Conservation (phyloP, 2,329 filamentous ascomycete species). For the Botrytis medusae region DNA sequence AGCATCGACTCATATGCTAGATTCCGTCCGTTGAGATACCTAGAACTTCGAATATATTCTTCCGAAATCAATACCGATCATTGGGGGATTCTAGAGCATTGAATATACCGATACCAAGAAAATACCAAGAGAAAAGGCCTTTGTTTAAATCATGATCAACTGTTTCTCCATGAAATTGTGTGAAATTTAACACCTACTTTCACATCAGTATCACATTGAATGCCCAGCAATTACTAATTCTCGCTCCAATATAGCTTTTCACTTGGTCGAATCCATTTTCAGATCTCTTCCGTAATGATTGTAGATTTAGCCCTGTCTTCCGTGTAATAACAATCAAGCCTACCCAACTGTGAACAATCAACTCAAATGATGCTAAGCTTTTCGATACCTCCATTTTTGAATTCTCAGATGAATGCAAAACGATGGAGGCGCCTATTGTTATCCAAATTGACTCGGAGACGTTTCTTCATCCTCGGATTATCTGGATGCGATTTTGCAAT, state of each 20-base stretch:
- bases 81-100: background rate
- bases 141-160: background rate
- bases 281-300: background rate
- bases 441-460: background rate
- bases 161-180: background rate
- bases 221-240: background rate
- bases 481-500: background rate
- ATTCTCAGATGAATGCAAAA: background rate
- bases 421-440: background rate
- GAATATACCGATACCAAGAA: background rate
- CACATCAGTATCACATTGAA: conserved; percentile 11
- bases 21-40: background rate
- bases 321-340: background rate
- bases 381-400: background rate
- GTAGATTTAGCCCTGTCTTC: background rate
- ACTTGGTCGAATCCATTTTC: background rate
- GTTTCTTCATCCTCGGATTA: background rate
- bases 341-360: background rate
- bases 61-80: background rate
- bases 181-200: background rate
- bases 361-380: conserved; percentile 5
- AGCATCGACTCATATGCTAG: background rate
- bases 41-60: background rate
- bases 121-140: conserved; percentile 3
- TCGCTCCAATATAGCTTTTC: background rate